Base-by-base conservation (phyloP, 208 protist species). In the Acanthamoeba sp. region DNA sequence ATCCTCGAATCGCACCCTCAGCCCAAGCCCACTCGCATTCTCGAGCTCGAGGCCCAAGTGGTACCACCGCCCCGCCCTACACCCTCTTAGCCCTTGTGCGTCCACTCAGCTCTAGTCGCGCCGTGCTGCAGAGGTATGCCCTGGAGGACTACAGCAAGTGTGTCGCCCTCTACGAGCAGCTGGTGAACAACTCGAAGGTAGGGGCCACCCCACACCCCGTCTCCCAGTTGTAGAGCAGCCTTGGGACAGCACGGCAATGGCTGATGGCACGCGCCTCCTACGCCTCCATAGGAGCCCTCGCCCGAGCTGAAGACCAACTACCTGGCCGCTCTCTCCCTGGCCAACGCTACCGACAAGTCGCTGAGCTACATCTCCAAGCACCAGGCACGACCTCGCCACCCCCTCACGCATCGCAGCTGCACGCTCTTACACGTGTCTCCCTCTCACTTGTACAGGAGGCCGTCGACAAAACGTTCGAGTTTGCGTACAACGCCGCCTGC, bases 401-500 rank as follows among this genome's bases (percentile, higher is more conserved):
- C 38, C 9, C 32, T 69, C 0, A 7, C 32, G 24, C 59, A 4
- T 48, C 7, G 36, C 18, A 78, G 29, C 9, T 9, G 2, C 59
- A 6, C 4, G 2, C 59, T 34, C n/a, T 34, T 32, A 36, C 4
- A 69, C 14, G 7, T 22, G 14, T 62, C 55, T 6, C 22, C 16
- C 10, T 20, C n/a, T 6, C 36, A 22, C 16, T 88, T 22, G 1
- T 24, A 4, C n/a, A 92, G 89, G 89, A 76, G 38, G 52, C 57
- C 34, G 48, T 93, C 4, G 48, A 93, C 36, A 82, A 93, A 29
- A 94, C 76, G n/a, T 95, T 73, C 40, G 93, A 95, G 93, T 95
- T 84, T 76, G 93, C 93, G 20, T 95, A 95, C 82, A 95, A 95
- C 57, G 84, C 82, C 24, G 93, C 93, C 4, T 95, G 84, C 64